Evolutionary conservation across 345 rosid species (phyloP), one percentile per base, ranked within the genome.

Genomic region (Nephelium lappaceum): DNA sequence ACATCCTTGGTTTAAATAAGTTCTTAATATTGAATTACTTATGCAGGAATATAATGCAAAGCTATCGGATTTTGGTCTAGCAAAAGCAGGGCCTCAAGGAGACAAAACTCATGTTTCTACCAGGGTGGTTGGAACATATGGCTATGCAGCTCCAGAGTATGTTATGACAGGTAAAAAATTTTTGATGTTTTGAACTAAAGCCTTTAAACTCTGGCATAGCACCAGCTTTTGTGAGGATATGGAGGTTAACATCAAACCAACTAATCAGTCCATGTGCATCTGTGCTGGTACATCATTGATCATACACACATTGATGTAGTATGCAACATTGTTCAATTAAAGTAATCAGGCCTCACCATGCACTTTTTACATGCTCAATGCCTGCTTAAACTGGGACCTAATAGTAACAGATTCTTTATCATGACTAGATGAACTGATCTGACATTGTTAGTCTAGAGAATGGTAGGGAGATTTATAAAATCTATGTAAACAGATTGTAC

Each of bases 81-180:
- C 97, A 11, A 92, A 92, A 86, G 94, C 93, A 19, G 94, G 93
- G 53, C 97, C 97, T 68, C 94, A 88, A 81, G 97, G 97, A 74
- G 97, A 92, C 81, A 92, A 92, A 75, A 92, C 94, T 6, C 94
- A 92, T 83, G 97, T 92, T 77, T 92, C 97, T 39, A 92, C 97
- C 45, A 87, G 97, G 60, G 97, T 92, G 66, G 93, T 92, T 77
- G 93, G 97, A 77, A 92, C 97, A 1, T 92, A 92, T 77, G 97
- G 97, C 72, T 92, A 92, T 84, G 97, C 97, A 5, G 95, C 95
- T 68, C 97, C 95, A 5, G 95, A 92, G 77, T 89, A 91, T 78
- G 97, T 91, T 72, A 92, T 88, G 94, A 92, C 93, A 61, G 97
- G 93, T 91, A 79, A 38, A 77, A 23, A 60, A 74, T 65, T 14